Evolutionary conservation across 2,329 filamentous ascomycete species (phyloP), one percentile per base, ranked within the genome.

Genomic region (Aspergillus japonicus): DNA sequence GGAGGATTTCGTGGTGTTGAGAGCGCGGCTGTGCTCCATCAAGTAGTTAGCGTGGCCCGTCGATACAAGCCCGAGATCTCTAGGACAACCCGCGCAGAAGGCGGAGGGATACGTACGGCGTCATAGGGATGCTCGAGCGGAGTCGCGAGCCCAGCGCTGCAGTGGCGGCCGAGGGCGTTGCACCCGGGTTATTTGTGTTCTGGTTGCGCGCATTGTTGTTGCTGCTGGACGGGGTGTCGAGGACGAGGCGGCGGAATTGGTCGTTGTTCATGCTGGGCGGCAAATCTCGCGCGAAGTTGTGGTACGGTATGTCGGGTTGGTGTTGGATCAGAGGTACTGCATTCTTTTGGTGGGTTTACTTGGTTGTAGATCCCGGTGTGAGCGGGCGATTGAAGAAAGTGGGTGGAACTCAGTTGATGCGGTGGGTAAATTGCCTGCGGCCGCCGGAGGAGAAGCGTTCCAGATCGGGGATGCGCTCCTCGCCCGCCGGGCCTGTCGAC

Each of bases 81-180:
- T 44, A 29, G 8, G 44, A 5, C 39, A 21, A 21, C 21, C 21
- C 21, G 21, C 21, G 21, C 21, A 21, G 21, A 21, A 21, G 21
- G 21, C 21, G 21, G 21, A 21, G 21, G 21, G 21, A 21, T 29
- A 81, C 87, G 69, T 83, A 92, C 89, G 94, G 94, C 51, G 94
- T 97, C 94, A 97, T 97, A 58, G 92, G 92, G 62, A 96, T 94
- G 75, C 86, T 94, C 35, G 90, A 85, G 66, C 87, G 87, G 77
- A 90, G 87, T 69, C 89, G 85, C 59, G 91, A 95, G 23, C 92
- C 92, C 58, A 96, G 82, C 4, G 86, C 78, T 61, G 33, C 33
- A 3, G 26, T 8, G 1, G 26, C 26, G 7, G 26, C 7, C 8
- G 67, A 74, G 52, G 79, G 72, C 63, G 79, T 82, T 81, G 84